Conservation (phyloP, 2,329 filamentous ascomycete genomes). For the Aureobasidium namibiae region DNA sequence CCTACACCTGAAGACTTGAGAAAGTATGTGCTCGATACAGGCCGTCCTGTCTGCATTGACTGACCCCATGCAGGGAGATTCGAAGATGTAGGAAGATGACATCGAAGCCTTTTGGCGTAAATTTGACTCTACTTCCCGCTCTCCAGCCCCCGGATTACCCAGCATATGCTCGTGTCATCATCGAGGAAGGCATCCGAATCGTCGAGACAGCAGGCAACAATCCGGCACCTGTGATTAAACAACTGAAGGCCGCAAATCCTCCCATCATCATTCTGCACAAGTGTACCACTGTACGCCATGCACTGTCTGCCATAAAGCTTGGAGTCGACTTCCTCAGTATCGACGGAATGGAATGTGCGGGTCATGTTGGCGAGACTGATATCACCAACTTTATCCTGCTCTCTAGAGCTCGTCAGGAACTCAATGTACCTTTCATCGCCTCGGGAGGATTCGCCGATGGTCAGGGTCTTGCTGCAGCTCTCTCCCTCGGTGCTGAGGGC, state of each 20-base stretch:
- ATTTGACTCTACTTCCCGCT: slow-evolving; percentile 86
- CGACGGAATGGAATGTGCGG: slow-evolving; percentile 96
- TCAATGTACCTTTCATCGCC: slow-evolving; percentile 86
- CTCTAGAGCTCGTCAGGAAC: slow-evolving; percentile 71
- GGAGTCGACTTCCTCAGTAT: slow-evolving; percentile 96
- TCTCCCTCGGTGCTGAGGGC: slow-evolving; percentile 82
- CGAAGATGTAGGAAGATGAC: slow-evolving; percentile 75
- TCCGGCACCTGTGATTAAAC: slow-evolving; percentile 81
- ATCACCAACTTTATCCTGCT: slow-evolving; percentile 88
- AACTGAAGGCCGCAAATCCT: slow-evolving; percentile 68
- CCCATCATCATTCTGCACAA: slow-evolving; percentile 79
- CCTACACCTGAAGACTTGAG: slow-evolving; percentile 85
- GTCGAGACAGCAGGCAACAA: slow-evolving; percentile 90
- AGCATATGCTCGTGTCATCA: slow-evolving; percentile 84
- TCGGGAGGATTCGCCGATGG: slow-evolving; percentile 94
- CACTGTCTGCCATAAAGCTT: slow-evolving; percentile 81
- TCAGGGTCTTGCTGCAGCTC: slow-evolving; percentile 80
- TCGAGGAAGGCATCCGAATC: slow-evolving; percentile 84
- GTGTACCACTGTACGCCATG: slow-evolving; percentile 93
- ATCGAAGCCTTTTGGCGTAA: slow-evolving; percentile 76
- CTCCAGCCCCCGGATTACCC: slow-evolving; percentile 86
- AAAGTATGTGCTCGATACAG: slow-evolving; percentile 33
- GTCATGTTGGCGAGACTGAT: slow-evolving; percentile 77
- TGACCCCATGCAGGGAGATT: slow-evolving; percentile 53
- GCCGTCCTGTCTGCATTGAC: neutral